These are phyloP conservation scores for Sugiyamaella floridensis DNA, from an alignment of 805 yeast genomes.

Conservation along the genomic window DNA sequence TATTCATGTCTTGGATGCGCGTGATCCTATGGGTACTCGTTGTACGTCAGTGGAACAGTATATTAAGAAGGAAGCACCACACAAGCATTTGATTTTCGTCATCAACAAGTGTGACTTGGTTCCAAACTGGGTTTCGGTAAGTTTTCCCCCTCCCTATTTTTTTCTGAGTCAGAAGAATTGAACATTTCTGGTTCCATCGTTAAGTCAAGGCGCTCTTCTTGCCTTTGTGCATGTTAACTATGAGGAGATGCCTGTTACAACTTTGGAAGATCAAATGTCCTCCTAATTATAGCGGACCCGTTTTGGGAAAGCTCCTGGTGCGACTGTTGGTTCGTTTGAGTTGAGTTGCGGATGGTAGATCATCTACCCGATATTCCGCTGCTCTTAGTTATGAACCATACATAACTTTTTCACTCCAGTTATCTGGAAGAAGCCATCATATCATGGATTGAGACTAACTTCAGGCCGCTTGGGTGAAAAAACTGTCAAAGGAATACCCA, in stretches of 20 bases:
- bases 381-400: slow-evolving; percentile 89
- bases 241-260: slow-evolving; percentile 85
- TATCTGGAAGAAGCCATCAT: neutral
- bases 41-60: slow-evolving; percentile 91
- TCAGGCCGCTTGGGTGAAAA: slow-evolving; percentile 98
- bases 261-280: slow-evolving; percentile 77
- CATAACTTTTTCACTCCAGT: slow-evolving; percentile 33
- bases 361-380: slow-evolving; percentile 29
- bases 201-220: slow-evolving; percentile 37
- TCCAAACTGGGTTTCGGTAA: slow-evolving; percentile 99
- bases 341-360: slow-evolving; percentile 48
- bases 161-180: neutral
- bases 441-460: slow-evolving; percentile 30
- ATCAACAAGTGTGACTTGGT: slow-evolving; percentile 96
- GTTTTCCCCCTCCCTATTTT: slow-evolving; percentile 35
- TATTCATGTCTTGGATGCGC: slow-evolving; percentile 91
- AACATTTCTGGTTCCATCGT: slow-evolving; percentile 56
- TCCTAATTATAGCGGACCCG: slow-evolving; percentile 42
- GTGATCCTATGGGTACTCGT: slow-evolving; percentile 95
- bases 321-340: slow-evolving; percentile 64
- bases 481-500: slow-evolving; percentile 82
- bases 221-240: slow-evolving; percentile 26
- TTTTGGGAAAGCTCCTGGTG: slow-evolving; percentile 41
- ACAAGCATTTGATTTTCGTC: slow-evolving; percentile 90
- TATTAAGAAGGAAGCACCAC: slow-evolving; percentile 89